Evolutionary conservation across 805 yeast species (phyloP).

Genomic region (Metschnikowia rubicola): DNA sequence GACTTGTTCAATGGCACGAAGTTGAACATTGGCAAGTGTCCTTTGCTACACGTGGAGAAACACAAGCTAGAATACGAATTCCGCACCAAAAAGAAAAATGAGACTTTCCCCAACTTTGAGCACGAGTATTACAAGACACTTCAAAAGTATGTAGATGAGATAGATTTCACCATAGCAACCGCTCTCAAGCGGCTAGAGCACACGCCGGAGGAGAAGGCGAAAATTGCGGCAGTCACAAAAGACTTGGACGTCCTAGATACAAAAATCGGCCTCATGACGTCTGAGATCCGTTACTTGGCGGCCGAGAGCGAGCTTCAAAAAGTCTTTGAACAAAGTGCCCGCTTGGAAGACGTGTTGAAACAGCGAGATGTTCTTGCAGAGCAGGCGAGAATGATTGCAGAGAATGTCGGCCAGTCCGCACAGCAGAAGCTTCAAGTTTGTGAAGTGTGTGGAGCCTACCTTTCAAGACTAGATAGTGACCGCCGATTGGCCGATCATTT

Average conservation of each 20-base stretch:
- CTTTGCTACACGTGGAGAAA: constrained; percentile 69
- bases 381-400: constrained; percentile 57
- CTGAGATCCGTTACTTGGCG: constrained; percentile 58
- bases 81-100: constrained; percentile 36
- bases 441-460: constrained; percentile 82
- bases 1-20: constrained; percentile 81
- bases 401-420: constrained; percentile 76
- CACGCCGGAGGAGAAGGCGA: constrained; percentile 69
- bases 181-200: constrained; percentile 67
- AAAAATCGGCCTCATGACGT: constrained; percentile 60
- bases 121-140: constrained; percentile 47
- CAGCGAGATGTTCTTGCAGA: constrained; percentile 53
- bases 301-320: constrained; percentile 48
- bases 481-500: constrained; percentile 87
- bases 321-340: constrained; percentile 43
- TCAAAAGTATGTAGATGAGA: constrained; percentile 58
- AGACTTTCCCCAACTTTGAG: constrained; percentile 49
- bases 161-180: constrained; percentile 58
- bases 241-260: constrained; percentile 62
- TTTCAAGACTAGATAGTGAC: constrained; percentile 83
- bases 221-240: constrained; percentile 49
- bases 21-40: constrained; percentile 78
- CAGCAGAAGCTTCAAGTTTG: constrained; percentile 91
- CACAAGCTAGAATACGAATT: constrained; percentile 67
- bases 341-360: constrained; percentile 41